phyloP scores from a whole-genome alignment of 2,329 filamentous ascomycete species.

The Pestalotiopsis sp. region DNA sequence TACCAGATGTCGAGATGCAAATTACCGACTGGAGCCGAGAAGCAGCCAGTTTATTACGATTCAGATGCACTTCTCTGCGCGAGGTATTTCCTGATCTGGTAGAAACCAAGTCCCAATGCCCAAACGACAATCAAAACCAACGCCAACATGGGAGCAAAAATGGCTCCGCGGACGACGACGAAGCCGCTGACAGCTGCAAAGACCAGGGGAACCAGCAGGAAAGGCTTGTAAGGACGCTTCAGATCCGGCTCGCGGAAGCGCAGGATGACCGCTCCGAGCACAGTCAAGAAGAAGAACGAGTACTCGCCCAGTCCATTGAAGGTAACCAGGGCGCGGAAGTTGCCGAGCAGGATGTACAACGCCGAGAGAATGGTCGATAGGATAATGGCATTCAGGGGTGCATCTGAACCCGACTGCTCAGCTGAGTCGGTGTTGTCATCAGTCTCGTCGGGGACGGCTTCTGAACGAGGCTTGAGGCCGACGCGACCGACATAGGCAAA shows the following conservation, averaged over 20 bases:
- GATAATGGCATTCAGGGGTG: constrained; percentile 56
- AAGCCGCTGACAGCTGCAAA: constrained; percentile 63
- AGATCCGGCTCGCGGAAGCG: constrained; percentile 58
- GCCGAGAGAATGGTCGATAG: constrained; percentile 52
- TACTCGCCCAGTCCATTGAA: constrained; percentile 64
- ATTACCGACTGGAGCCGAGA: neutral
- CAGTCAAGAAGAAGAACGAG: constrained; percentile 66
- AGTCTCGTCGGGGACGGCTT: constrained; percentile 13
- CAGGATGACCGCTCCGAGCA: constrained; percentile 59
- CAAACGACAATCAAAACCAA: constrained; percentile 54
- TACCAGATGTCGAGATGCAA: no score
- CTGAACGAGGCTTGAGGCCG: constrained; percentile 27
- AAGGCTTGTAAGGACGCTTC: constrained; percentile 57
- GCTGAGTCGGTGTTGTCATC: neutral
- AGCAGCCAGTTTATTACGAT: neutral
- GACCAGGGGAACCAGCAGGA: constrained; percentile 49
- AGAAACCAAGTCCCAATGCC: constrained; percentile 48
- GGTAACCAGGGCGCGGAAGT: constrained; percentile 62
- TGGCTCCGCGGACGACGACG: constrained; percentile 59
- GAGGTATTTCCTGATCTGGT: constrained; percentile 24
- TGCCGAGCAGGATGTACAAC: constrained; percentile 62
- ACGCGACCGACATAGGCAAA: constrained; percentile 49
- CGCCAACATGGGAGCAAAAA: constrained; percentile 59
- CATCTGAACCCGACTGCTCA: constrained; percentile 41
- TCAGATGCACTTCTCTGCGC: neutral